phyloP scores from a whole-genome alignment of 2,329 filamentous ascomycete genomes.

The Albifimbria verrucaria region DNA sequence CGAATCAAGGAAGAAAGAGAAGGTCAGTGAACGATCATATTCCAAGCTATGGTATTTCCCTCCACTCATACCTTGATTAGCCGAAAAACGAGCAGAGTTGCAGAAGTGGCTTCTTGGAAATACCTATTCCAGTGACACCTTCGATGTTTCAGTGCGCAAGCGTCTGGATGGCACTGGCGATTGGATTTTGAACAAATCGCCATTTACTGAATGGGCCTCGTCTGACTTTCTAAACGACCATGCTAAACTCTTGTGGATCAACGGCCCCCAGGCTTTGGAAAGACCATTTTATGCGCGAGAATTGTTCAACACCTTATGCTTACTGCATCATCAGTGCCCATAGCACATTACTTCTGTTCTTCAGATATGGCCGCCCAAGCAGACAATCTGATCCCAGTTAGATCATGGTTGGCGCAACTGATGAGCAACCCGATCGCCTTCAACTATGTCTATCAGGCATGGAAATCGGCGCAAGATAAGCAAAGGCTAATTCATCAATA shows the following conservation, averaged over 20 bases:
- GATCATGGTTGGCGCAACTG: constrained; percentile 27
- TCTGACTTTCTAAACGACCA: not conserved
- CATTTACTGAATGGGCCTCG: not conserved
- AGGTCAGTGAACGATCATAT: not conserved
- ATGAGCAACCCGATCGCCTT: constrained; percentile 11
- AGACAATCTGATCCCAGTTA: constrained; percentile 19
- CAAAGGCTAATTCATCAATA: constrained; percentile 9
- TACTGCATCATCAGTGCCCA: not conserved
- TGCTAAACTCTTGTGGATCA: constrained; percentile 27
- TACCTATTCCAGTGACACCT: not conserved
- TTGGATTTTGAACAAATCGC: not conserved
- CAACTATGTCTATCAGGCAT: constrained; percentile 9
- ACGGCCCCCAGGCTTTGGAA: constrained; percentile 25
- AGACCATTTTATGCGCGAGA: constrained; percentile 28
- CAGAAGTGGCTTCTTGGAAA: not conserved
- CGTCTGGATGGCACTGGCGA: not conserved
- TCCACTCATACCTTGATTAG: not conserved
- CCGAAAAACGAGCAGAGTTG: not conserved
- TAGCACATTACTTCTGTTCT: constrained; percentile 27
- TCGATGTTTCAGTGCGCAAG: not conserved
- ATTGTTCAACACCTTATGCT: constrained; percentile 20
- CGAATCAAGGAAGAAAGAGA: not conserved
- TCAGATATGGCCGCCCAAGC: constrained; percentile 17
- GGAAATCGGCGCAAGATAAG: constrained; percentile 6
- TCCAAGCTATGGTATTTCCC: not conserved